Conservation (phyloP, 208 protist species). For the Crithidia thermophila region DNA sequence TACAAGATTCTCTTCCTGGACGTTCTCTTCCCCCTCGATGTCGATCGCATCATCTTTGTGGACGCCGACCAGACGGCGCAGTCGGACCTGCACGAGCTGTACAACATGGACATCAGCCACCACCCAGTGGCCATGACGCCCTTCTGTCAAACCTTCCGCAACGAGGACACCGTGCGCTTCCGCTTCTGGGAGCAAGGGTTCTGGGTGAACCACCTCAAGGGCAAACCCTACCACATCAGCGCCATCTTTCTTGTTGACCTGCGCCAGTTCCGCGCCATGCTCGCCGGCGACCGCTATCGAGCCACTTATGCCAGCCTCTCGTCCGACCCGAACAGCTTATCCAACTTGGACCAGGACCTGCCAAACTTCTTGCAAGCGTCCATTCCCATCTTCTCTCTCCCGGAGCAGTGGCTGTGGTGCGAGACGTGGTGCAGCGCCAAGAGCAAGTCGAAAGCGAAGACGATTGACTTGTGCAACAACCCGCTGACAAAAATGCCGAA, state of each 20-base stretch:
- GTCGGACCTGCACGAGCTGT: conserved; percentile 94
- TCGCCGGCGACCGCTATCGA: conserved; percentile 94
- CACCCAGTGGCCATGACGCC: conserved; percentile 96
- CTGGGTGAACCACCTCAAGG: conserved; percentile 95
- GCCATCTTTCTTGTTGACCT: conserved; percentile 98
- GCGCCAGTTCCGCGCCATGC: conserved; percentile 78
- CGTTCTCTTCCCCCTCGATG: conserved; percentile 97
- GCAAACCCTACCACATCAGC: conserved; percentile 97
- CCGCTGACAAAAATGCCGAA: conserved; percentile 97
- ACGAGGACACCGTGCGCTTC: conserved; percentile 92
- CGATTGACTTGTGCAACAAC: conserved; percentile 98
- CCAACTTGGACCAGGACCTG: conserved; percentile 96
- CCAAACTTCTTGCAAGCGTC: conserved; percentile 96
- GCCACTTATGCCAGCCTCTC: conserved; percentile 88
- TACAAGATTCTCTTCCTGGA: conserved; percentile 99
- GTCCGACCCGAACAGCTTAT: conserved; percentile 91
- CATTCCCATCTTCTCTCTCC: conserved; percentile 96
- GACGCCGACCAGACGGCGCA: conserved; percentile 98
- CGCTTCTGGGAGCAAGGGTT: conserved; percentile 94
- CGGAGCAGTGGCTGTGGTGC: conserved; percentile 99
- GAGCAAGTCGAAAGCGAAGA: conserved; percentile 95
- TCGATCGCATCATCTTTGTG: conserved; percentile 98
- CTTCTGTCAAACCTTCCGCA: conserved; percentile 93
- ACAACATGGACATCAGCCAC: conserved; percentile 96
- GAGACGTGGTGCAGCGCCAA: conserved; percentile 97